Percentiles rank a stretch among this genome's conserved stretches.
Evolutionary conservation across 495 filamentous ascomycete species (phyloP).

Genomic region (Daldinia caldariorum): DNA sequence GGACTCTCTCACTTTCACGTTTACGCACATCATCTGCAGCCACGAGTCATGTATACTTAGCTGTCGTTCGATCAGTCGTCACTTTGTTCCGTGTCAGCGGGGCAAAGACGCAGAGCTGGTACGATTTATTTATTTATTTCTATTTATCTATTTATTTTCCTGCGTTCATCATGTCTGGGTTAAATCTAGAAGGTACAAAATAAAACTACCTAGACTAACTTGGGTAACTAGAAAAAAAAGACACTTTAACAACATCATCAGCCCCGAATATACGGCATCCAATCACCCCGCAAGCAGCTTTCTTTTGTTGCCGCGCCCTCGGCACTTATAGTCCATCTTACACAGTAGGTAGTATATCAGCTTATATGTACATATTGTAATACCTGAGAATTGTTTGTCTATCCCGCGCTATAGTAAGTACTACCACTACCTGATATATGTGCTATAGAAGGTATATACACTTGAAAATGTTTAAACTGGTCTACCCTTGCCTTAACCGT

Average conservation of each 20-base stretch:
- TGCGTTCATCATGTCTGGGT: too few species aligned
- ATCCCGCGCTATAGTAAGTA: background rate
- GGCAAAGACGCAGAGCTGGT: conserved; percentile 3
- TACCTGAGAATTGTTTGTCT: conserved; percentile 17
- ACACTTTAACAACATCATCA: conserved; percentile 20
- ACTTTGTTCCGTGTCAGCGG: background rate
- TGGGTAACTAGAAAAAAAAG: conserved; percentile 7
- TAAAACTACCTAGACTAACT: too few species aligned
- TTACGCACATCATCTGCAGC: conserved; percentile 17
- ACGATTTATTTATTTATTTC: background rate
- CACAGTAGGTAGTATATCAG: conserved; percentile 3
- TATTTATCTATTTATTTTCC: background rate
- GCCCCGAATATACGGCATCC: conserved; percentile 42
- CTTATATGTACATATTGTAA: background rate
- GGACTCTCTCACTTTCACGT: background rate
- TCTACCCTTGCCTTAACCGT: conserved; percentile 22
- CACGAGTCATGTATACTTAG: conserved; percentile 13
- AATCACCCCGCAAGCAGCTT: conserved; percentile 30
- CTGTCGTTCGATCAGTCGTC: conserved; percentile 4
- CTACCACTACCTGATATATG: too few species aligned
- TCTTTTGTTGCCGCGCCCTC: conserved; percentile 26
- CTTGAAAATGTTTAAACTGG: conserved; percentile 8
- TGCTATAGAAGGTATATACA: background rate
- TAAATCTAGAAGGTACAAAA: background rate
- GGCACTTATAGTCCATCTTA: conserved; percentile 14